A percentile compares a stretch with the other conserved stretches of the same genome.
These are phyloP conservation scores for Periconia digitata DNA, from an alignment of 2,329 filamentous ascomycete species.

Conservation along the genomic window DNA sequence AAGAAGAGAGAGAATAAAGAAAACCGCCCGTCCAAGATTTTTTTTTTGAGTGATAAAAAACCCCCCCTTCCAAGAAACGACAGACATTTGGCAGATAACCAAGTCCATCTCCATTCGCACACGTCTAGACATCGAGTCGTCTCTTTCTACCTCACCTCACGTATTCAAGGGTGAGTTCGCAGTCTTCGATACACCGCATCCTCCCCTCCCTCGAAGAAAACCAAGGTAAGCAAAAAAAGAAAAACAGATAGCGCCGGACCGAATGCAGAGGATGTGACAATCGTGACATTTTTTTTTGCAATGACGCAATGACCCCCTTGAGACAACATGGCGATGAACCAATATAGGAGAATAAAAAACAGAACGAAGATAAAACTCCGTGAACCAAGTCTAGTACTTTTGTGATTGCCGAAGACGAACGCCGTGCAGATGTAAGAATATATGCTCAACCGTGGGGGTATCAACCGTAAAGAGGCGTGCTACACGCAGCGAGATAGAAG, in stretches of 20 bases:
- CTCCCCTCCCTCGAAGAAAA: background rate
- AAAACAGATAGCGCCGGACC: slow-evolving; percentile 23
- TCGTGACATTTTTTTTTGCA: slow-evolving; percentile 23
- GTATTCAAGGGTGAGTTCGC: background rate
- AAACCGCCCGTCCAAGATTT: too few species aligned
- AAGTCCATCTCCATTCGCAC: too few species aligned
- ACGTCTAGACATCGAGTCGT: too few species aligned
- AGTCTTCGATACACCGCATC: background rate
- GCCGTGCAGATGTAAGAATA: slow-evolving; percentile 18
- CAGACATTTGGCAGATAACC: too few species aligned
- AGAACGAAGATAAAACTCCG: slow-evolving; percentile 1
- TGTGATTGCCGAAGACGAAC: slow-evolving; percentile 16
- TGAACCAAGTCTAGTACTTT: slow-evolving; percentile 14
- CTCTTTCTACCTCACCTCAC: background rate
- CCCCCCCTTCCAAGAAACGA: too few species aligned
- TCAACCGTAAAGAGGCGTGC: slow-evolving; percentile 19
- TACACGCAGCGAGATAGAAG: slow-evolving; percentile 4
- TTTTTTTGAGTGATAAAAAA: too few species aligned
- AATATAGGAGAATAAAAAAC: background rate
- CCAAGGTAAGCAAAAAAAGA: background rate
- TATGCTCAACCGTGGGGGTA: slow-evolving; percentile 21
- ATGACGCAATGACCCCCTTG: background rate
- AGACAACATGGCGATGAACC: background rate
- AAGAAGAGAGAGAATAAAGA: too few species aligned
- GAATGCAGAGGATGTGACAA: slow-evolving; percentile 23